These are phyloP conservation scores for Podila verticillata DNA, from an alignment of 192 early-diverging fungal genomes.

Conservation along the genomic window DNA sequence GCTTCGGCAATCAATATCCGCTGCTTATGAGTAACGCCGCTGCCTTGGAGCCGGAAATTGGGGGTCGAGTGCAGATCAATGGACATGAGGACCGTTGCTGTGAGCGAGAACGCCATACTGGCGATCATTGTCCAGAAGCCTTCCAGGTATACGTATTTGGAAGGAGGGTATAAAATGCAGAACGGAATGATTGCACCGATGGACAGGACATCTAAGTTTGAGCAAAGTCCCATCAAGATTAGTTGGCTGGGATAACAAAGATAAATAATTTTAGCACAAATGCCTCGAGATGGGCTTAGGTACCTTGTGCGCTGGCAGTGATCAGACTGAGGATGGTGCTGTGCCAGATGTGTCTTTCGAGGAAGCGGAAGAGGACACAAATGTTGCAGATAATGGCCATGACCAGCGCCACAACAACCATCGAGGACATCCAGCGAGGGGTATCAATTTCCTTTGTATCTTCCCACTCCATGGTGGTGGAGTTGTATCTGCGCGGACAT, in stretches of 20 bases:
- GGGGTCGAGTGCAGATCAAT: slow-evolving; percentile 34
- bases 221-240: background rate
- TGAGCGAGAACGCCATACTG: slow-evolving; percentile 19
- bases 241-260: background rate
- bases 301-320: slow-evolving; percentile 30
- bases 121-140: slow-evolving; percentile 44
- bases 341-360: slow-evolving; percentile 22
- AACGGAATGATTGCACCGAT: slow-evolving; percentile 21
- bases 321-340: slow-evolving; percentile 20
- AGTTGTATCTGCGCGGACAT: slow-evolving; percentile 17
- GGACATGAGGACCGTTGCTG: slow-evolving; percentile 26
- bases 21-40: slow-evolving; percentile 44
- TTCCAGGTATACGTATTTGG: slow-evolving; percentile 25
- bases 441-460: background rate
- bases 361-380: slow-evolving; percentile 31
- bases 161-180: slow-evolving; percentile 22
- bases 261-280: background rate
- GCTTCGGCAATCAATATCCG: slow-evolving; percentile 35
- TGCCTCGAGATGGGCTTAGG: background rate
- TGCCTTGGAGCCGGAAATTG: slow-evolving; percentile 27
- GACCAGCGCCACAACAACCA: slow-evolving; percentile 15
- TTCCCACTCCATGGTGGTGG: slow-evolving; percentile 3
- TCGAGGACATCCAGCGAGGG: slow-evolving; percentile 24
- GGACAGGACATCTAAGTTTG: slow-evolving; percentile 23
- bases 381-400: slow-evolving; percentile 33